Percentiles rank a stretch among this genome's conserved stretches.
Evolutionary conservation across 2,329 filamentous ascomycete species (phyloP).

Genomic region (Phyllosticta ampelicida): DNA sequence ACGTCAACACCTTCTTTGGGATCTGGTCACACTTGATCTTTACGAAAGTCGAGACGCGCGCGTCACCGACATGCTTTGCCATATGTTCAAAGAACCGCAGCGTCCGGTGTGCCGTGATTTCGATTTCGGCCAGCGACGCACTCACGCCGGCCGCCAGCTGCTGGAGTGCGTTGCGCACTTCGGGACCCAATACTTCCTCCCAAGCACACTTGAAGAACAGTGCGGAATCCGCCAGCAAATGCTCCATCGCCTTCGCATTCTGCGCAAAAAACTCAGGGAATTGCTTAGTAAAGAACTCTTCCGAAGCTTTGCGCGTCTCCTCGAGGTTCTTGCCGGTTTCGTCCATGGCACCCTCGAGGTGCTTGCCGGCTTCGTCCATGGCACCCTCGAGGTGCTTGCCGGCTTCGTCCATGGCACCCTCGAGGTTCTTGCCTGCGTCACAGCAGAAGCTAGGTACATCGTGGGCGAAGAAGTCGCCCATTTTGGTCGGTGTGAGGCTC

Average conservation of each 20-base stretch:
- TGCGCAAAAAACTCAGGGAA: background rate
- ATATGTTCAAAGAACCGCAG: background rate
- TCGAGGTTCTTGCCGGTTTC: background rate
- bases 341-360: background rate
- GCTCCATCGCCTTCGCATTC: background rate
- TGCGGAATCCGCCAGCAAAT: too few relatives aligned
- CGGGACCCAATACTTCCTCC: too few relatives aligned
- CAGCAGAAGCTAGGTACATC: background rate
- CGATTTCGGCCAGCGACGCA: background rate
- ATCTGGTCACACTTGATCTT: conserved; percentile 1
- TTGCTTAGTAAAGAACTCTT: background rate
- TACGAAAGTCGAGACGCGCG: background rate
- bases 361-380: background rate
- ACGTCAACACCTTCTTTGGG: background rate
- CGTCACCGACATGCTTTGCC: background rate
- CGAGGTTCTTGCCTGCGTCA: background rate
- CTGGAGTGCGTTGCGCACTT: background rate
- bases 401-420: background rate
- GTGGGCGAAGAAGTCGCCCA: background rate
- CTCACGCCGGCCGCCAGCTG: background rate
- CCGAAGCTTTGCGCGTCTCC: too few relatives aligned
- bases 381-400: background rate
- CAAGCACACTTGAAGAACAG: background rate
- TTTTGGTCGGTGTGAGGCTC: background rate
- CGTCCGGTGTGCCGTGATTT: background rate